Evolutionary conservation across 192 early-diverging fungal species (phyloP).

Genomic region (Phycomyces blakesleeanus): DNA sequence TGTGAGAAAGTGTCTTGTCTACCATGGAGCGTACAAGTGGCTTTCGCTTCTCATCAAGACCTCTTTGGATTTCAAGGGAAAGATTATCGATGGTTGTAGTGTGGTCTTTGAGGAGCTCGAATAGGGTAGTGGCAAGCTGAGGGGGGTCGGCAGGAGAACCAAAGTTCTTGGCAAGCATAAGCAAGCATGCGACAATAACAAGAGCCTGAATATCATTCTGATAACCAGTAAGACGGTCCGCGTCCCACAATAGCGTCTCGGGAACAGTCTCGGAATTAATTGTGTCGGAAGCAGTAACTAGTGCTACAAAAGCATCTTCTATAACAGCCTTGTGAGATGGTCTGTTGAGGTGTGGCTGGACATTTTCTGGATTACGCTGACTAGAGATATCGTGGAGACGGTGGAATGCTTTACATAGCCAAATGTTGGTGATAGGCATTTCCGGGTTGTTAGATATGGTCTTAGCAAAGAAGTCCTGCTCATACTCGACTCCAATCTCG

Average conservation of each 20-base stretch:
- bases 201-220: conserved; percentile 75
- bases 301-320: conserved; percentile 7
- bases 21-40: conserved; percentile 39
- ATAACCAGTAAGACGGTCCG: conserved; percentile 53
- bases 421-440: conserved; percentile 52
- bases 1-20: conserved; percentile 40
- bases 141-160: conserved; percentile 2
- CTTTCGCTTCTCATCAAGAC: conserved; percentile 13
- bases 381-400: neutral
- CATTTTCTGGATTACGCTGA: neutral
- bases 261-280: conserved; percentile 38
- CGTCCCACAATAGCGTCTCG: conserved; percentile 70
- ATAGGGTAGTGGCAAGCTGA: conserved; percentile 20
- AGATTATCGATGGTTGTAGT: conserved; percentile 31
- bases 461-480: conserved; percentile 58
- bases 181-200: conserved; percentile 59
- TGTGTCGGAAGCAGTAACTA: neutral
- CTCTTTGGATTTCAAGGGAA: conserved; percentile 25
- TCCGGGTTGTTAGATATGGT: conserved; percentile 38
- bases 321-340: conserved; percentile 3
- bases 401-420: conserved; percentile 52
- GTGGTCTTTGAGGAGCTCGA: conserved; percentile 23
- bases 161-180: conserved; percentile 69
- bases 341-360: neutral
- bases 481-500: conserved; percentile 71